Base-by-base conservation (phyloP, 164 flowering plant species). In the Amborella trichopoda region DNA sequence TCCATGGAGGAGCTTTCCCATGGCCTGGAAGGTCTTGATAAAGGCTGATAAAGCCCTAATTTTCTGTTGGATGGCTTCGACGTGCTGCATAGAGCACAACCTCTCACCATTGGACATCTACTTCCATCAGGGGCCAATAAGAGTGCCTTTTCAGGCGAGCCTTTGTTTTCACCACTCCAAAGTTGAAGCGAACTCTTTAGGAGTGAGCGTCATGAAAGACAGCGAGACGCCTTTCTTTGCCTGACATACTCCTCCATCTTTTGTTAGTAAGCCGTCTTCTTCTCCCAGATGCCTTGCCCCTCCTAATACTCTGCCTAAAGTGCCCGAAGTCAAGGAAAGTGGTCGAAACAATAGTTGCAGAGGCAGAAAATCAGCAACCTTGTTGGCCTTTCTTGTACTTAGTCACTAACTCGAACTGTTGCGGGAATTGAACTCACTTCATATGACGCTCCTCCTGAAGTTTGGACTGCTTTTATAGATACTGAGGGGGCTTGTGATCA, bases 371-470 rank as follows among this genome's bases (percentile, higher is more conserved):
- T 42, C 17, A 10, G 16, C 27, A 42, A 42, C 46, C 27, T 22
- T 23, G 26, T 8, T 42, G 26, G 46, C 46, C 27, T 14, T 5
- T 5, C 18, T 5, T 37, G 41, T 37, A 37, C 41, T 37, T 37
- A 4, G 18, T 37, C 41, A 37, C 41, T 20, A 37, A 37, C 41
- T 37, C 17, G 41, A 37, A 37, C 27, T 23, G 5, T 42, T 42
- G 46, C 46, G 25, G 27, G 46, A 42, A 42, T 28, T 42, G 27
- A 42, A 42, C 26, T 42, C 46, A 42, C 46, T 42, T 42, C 46
- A 42, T 42, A 42, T 42, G 46, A 23, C 23, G 23, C 16, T 26
- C 46, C 26, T 42, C 27, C 46, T 42, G 46, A 21, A 42, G 46
- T 28, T 42, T 42, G 46, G 46, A 42, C 27, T 42, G 26, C 46